Conservation (phyloP, 495 filamentous ascomycete genomes). For the Tuber calosporum region DNA sequence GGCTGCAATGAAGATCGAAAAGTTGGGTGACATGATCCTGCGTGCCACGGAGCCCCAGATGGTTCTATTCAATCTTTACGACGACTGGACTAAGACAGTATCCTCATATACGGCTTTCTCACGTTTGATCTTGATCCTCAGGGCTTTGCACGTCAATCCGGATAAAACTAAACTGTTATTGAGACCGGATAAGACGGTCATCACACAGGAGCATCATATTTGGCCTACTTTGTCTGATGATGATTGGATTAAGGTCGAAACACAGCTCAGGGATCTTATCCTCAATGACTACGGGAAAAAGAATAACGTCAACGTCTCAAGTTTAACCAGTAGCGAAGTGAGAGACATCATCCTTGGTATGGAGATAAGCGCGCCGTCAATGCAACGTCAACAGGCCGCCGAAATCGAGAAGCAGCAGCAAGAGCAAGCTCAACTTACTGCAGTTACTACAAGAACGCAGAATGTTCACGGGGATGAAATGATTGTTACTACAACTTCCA, state of each 20-base stretch:
- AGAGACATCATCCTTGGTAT: slow-evolving; percentile 98
- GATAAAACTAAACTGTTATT: slow-evolving; percentile 98
- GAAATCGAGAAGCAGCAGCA: slow-evolving; percentile 99
- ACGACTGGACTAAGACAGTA: slow-evolving; percentile 98
- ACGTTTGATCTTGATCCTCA: slow-evolving; percentile 85
- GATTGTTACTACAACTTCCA: slow-evolving; percentile 93
- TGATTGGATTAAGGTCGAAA: slow-evolving; percentile 98
- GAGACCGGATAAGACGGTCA: slow-evolving; percentile 95
- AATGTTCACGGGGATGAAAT: slow-evolving; percentile 98
- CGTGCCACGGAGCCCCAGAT: slow-evolving; percentile 97
- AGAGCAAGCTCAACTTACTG: slow-evolving; percentile 91
- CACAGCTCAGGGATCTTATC: slow-evolving; percentile 89
- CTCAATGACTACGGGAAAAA: slow-evolving; percentile 99
- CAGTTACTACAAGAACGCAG: slow-evolving; percentile 96
- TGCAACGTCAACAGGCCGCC: slow-evolving; percentile 97
- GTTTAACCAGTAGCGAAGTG: slow-evolving; percentile 91
- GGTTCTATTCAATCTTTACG: slow-evolving; percentile 98
- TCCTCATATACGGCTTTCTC: slow-evolving; percentile 99
- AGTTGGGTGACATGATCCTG: slow-evolving; percentile 97
- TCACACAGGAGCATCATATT: slow-evolving; percentile 98
- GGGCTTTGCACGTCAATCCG: slow-evolving; percentile 92
- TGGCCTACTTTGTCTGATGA: slow-evolving; percentile 94
- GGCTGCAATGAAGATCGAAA: slow-evolving; percentile 99
- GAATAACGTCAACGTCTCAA: slow-evolving; percentile 98
- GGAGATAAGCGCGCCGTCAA: slow-evolving; percentile 96